A percentile compares a stretch with the other conserved stretches of the same genome.
Conservation (phyloP, 306 rosid genomes). For the Echinosophora koreensis region DNA sequence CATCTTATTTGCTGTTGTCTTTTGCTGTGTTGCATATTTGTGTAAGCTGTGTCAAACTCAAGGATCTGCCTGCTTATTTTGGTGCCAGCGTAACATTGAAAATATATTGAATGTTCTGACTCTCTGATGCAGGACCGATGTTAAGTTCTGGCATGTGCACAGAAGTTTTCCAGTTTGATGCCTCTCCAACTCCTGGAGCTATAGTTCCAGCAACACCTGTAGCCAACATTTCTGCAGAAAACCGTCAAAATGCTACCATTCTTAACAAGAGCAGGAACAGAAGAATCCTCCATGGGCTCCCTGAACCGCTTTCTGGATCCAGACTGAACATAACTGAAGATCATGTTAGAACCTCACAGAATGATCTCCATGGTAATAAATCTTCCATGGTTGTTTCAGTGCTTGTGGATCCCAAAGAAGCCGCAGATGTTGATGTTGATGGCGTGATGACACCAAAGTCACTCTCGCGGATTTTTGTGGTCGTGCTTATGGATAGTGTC, state of each 20-base stretch:
- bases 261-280: conserved; percentile 68
- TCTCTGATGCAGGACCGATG: conserved; percentile 78
- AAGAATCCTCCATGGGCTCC: conserved; percentile 77
- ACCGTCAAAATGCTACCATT: conserved; percentile 53
- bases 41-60: conserved; percentile 25
- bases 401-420: conserved; percentile 93
- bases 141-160: conserved; percentile 98
- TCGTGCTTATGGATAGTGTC: conserved; percentile 82
- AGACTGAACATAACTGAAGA: conserved; percentile 69
- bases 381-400: conserved; percentile 93
- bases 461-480: conserved; percentile 82
- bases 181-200: conserved; percentile 79
- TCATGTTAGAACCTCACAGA: conserved; percentile 51
- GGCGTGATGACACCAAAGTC: conserved; percentile 81
- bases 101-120: conserved; percentile 36
- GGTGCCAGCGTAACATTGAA: not conserved
- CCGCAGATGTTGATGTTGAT: conserved; percentile 69
- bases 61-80: conserved; percentile 21
- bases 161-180: conserved; percentile 95
- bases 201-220: conserved; percentile 86
- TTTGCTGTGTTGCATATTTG: conserved; percentile 7
- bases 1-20: conserved; percentile 23
- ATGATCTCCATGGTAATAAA: conserved; percentile 67
- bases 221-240: conserved; percentile 55
- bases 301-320: conserved; percentile 62